Evolutionary conservation across 805 yeast species (phyloP).

Genomic region (Limtongia smithiae): DNA sequence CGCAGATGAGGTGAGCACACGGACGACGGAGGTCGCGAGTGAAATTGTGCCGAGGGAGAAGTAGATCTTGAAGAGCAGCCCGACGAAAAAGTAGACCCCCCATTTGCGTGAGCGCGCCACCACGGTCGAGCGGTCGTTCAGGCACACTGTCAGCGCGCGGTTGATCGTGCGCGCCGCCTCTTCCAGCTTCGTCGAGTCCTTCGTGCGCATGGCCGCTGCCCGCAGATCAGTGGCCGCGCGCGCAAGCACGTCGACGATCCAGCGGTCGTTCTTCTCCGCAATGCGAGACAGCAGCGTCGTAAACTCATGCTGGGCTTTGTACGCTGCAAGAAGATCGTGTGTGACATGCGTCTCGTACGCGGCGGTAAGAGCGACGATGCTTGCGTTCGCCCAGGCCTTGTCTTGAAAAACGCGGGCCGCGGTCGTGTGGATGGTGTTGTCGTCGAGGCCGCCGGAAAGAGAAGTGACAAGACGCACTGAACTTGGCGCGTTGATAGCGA

Average conservation of each 20-base stretch:
- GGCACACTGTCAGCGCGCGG: slow-evolving; percentile 67
- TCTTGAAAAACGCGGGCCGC: no score
- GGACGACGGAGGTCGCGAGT: slow-evolving; percentile 69
- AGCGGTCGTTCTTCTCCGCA: slow-evolving; percentile 14
- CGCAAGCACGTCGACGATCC: slow-evolving; percentile 25
- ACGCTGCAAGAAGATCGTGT: no score
- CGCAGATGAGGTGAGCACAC: slow-evolving; percentile 56
- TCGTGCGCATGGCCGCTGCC: no score
- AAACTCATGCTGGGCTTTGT: no score
- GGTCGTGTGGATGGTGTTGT: no score
- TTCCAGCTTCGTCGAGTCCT: slow-evolving; percentile 38
- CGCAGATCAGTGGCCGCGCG: no score
- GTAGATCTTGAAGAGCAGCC: slow-evolving; percentile 65
- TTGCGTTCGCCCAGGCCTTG: no score
- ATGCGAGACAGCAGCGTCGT: slow-evolving; percentile 9
- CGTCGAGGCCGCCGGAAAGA: no score
- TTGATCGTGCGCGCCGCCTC: slow-evolving; percentile 63
- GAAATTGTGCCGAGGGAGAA: slow-evolving; percentile 62
- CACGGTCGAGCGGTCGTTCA: slow-evolving; percentile 71
- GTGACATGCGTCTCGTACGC: no score
- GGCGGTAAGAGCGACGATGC: no score
- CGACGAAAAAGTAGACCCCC: slow-evolving; percentile 68
- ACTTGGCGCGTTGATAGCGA: no score
- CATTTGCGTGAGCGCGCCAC: slow-evolving; percentile 48
- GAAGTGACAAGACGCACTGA: no score